A percentile compares a stretch with the other conserved stretches of the same genome.
phyloP scores from a whole-genome alignment of 306 rosid species.

The Vigna hirtella region DNA sequence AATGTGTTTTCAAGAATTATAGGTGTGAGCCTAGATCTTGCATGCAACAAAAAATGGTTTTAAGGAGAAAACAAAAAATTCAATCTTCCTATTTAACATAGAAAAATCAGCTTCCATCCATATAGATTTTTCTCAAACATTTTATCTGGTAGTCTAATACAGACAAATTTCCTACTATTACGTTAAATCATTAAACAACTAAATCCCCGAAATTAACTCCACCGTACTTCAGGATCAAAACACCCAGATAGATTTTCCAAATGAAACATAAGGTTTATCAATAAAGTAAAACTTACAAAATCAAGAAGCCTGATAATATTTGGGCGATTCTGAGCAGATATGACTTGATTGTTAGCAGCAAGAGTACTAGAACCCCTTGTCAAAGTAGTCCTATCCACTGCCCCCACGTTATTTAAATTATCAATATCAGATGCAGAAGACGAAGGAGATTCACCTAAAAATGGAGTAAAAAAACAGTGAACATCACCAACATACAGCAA shows the following conservation, averaged over 20 bases:
- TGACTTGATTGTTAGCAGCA: conserved; percentile 56
- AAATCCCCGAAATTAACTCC: conserved; percentile 23
- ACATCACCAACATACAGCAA: conserved; percentile 30
- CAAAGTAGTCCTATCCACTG: conserved; percentile 49
- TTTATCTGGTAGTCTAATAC: conserved; percentile 12
- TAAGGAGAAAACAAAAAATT: not conserved
- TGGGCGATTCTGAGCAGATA: conserved; percentile 51
- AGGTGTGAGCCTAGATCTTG: conserved; percentile 24
- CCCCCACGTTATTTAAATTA: conserved; percentile 58
- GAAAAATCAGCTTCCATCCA: conserved; percentile 5
- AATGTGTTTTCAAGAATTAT: conserved; percentile 22
- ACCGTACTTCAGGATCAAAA: conserved; percentile 36
- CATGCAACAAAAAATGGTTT: conserved; percentile 9
- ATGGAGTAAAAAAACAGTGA: conserved; percentile 24
- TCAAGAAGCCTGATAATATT: conserved; percentile 62
- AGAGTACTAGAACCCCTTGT: conserved; percentile 44
- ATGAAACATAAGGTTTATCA: conserved; percentile 11
- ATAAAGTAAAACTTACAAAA: conserved; percentile 57
- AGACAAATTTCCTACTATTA: conserved; percentile 20
- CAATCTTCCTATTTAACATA: conserved; percentile 6
- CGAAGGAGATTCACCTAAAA: conserved; percentile 69
- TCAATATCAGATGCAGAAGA: conserved; percentile 73
- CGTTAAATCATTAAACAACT: not conserved
- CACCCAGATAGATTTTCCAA: conserved; percentile 30
- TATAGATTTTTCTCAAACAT: conserved; percentile 7